Base-by-base conservation (phyloP, 352 stramenopile species). In the Phytophthora palmivora region DNA sequence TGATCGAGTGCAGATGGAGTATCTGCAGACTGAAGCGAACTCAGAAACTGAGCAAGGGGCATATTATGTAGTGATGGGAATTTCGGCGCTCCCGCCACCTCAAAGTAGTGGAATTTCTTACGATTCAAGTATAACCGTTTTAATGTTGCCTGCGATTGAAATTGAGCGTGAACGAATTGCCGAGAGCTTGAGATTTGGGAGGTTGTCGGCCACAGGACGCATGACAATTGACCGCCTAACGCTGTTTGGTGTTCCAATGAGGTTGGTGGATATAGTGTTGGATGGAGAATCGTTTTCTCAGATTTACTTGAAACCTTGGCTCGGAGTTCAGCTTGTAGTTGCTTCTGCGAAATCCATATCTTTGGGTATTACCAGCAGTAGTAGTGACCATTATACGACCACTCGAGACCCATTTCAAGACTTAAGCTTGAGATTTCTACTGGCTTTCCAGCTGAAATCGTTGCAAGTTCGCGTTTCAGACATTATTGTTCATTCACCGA, bases 281-380 rank as follows among this genome's bases (percentile, higher is more conserved):
- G 60, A 74, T 41, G 65, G 65, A 18, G 60, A 74, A 32, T 11
- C 49, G 4, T 74, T 74, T 18, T 18, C 30, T 19, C 64, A 63
- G 14, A 18, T 73, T 19, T 56, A 64, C 50, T 56, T 74, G 37
- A 66, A 74, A 32, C 54, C 65, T 22, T 74, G 65, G 65, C 22
- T 74, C 12, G 58, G 58, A 2, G 19, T 72, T 19, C 63, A 68
- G 11, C 42, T 71, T 16, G 63, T 15, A 7, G 56, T 72, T 43
- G 48, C 46, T 6, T 57, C 63, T 7, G 32, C 21, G 12, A 19
- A 18, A 8, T 53, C 38, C 0, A 1, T 48, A 19, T 12, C 12
- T n/a, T 58, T 19, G n/a, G 49, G 42, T 5, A 15, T 57, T 16
- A 63, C 16, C 38, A 47, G 24, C 50, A 48, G 48, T 24, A 11